phyloP scores from a whole-genome alignment of 2,329 filamentous ascomycete genomes.

The Penicillium sp. region DNA sequence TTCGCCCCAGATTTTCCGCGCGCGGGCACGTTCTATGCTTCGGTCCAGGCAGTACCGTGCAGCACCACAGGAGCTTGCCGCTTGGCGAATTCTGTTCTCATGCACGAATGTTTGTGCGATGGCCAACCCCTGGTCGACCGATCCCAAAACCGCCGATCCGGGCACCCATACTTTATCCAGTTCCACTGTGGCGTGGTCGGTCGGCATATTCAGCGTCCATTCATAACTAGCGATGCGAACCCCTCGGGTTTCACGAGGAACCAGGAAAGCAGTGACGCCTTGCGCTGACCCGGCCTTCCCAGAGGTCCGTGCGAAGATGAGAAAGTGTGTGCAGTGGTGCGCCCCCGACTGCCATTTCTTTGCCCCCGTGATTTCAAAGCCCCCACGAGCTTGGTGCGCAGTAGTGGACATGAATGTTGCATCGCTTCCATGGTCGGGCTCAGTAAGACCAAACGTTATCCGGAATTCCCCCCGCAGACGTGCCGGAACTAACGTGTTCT shows the following conservation, averaged over 20 bases:
- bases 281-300: slow-evolving; percentile 51
- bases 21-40: slow-evolving; percentile 55
- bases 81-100: slow-evolving; percentile 64
- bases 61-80: slow-evolving; percentile 49
- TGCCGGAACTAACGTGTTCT: slow-evolving; percentile 51
- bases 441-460: slow-evolving; percentile 60
- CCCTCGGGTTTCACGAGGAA: slow-evolving; percentile 52
- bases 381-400: slow-evolving; percentile 45
- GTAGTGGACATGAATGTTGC: slow-evolving; percentile 60
- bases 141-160: slow-evolving; percentile 51
- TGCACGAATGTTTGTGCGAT: slow-evolving; percentile 64
- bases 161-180: slow-evolving; percentile 58
- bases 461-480: slow-evolving; percentile 53
- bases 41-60: slow-evolving; percentile 59
- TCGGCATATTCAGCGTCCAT: slow-evolving; percentile 66
- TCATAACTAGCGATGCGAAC: slow-evolving; percentile 56
- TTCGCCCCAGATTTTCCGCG: slow-evolving; percentile 40
- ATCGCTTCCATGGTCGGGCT: slow-evolving; percentile 60
- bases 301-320: slow-evolving; percentile 59
- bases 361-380: slow-evolving; percentile 51
- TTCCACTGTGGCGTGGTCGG: slow-evolving; percentile 60
- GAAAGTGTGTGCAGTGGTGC: slow-evolving; percentile 59
- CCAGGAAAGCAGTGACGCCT: slow-evolving; percentile 60
- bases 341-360: slow-evolving; percentile 66
- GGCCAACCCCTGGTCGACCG: slow-evolving; percentile 52